Percentiles rank a stretch among this genome's conserved stretches.
Conservation (phyloP, 352 stramenopile species). For the Phytophthora sansomeana region DNA sequence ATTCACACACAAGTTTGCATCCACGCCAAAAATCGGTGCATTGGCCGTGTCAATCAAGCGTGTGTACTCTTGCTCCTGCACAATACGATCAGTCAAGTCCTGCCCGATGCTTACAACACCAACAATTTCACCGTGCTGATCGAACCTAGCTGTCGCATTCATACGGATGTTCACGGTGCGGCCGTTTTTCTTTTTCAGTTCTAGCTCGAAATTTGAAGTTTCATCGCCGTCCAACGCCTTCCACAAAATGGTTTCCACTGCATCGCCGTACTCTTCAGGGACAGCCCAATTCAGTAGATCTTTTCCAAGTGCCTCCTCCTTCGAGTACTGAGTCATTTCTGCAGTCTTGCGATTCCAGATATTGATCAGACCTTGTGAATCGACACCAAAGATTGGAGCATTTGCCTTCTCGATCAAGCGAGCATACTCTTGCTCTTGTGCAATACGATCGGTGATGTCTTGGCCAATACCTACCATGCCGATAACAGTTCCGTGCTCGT, state of each 20-base stretch:
- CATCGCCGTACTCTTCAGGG: constrained; percentile 58
- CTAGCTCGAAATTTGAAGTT: constrained; percentile 88
- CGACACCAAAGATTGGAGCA: constrained; percentile 90
- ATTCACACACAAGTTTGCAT: constrained; percentile 88
- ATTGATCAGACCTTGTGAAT: constrained; percentile 79
- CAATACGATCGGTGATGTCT: constrained; percentile 84
- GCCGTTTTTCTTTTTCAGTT: constrained; percentile 72
- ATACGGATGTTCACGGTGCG: constrained; percentile 73
- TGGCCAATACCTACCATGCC: constrained; percentile 91
- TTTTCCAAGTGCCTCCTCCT: constrained; percentile 89
- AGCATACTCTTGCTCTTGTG: constrained; percentile 79
- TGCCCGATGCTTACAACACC: constrained; percentile 90
- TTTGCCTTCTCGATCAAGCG: constrained; percentile 92
- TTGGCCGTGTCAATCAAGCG: constrained; percentile 93
- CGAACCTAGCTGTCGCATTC: constrained; percentile 73
- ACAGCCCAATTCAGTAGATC: constrained; percentile 75
- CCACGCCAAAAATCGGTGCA: constrained; percentile 92
- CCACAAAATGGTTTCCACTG: constrained; percentile 56
- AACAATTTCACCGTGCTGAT: constrained; percentile 79
- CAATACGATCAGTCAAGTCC: constrained; percentile 87
- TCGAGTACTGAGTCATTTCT: constrained; percentile 90
- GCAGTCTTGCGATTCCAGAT: constrained; percentile 94
- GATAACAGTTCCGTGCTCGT: constrained; percentile 83
- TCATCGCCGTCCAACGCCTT: constrained; percentile 70
- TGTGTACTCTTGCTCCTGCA: constrained; percentile 89